phyloP scores from a whole-genome alignment of 2,329 filamentous ascomycete species.

The Nannizziopsis arthrosporioides region DNA sequence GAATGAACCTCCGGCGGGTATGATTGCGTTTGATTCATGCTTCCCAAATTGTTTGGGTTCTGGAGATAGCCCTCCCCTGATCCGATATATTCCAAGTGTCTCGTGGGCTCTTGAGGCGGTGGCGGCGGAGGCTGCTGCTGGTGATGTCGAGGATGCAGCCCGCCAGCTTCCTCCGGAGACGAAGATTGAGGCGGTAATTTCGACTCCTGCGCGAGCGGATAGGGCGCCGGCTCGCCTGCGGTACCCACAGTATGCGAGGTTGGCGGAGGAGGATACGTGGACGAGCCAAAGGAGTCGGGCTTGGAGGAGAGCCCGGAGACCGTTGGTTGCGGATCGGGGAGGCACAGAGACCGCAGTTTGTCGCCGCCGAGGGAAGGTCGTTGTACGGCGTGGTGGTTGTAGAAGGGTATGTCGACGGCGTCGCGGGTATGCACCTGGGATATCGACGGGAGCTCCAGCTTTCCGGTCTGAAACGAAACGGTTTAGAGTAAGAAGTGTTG shows the following conservation, averaged over 20 bases:
- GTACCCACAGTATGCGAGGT: constrained; percentile 42
- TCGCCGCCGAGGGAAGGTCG: constrained; percentile 58
- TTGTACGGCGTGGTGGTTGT: constrained; percentile 55
- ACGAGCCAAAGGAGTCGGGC: constrained; percentile 42
- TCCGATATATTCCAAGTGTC: constrained; percentile 26
- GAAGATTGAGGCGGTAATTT: constrained; percentile 66
- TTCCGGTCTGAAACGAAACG: constrained; percentile 53
- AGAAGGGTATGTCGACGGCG: constrained; percentile 58
- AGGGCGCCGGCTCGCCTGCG: constrained; percentile 46
- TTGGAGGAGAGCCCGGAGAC: constrained; percentile 43
- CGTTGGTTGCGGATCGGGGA: constrained; percentile 48
- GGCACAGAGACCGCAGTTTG: constrained; percentile 58
- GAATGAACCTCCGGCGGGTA: constrained; percentile 71
- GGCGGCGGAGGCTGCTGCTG: too few species aligned
- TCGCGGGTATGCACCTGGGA: constrained; percentile 72
- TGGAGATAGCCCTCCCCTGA: constrained; percentile 35
- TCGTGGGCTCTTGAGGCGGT: constrained; percentile 26
- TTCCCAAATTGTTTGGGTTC: constrained; percentile 29
- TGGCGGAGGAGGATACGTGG: constrained; percentile 36
- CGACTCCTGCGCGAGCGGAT: constrained; percentile 37
- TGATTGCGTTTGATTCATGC: constrained; percentile 70
- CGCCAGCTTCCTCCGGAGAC: constrained; percentile 42
- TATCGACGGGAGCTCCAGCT: constrained; percentile 87
- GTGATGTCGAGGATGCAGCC: constrained; percentile 20
- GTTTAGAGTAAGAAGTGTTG: constrained; percentile 1